A percentile compares a stretch with the other conserved stretches of the same genome.
phyloP scores from a whole-genome alignment of 2,329 filamentous ascomycete genomes.

The Monosporascus sp. region DNA sequence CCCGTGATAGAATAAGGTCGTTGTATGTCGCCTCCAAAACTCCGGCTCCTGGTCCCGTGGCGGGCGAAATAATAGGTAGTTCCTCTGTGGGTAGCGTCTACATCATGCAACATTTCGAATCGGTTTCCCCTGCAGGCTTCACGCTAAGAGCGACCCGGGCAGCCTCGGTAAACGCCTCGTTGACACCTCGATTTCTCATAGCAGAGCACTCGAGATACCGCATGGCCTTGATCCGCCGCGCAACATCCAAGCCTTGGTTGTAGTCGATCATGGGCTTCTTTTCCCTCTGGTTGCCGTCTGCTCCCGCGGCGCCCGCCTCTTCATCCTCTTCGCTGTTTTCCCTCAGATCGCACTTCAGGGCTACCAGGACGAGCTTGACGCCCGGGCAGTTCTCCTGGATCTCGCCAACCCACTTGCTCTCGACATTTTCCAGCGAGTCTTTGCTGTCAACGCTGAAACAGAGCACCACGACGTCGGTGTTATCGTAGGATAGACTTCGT shows the following conservation, averaged over 20 bases:
- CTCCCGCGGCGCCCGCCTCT: constrained; percentile 39
- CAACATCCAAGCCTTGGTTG: constrained; percentile 85
- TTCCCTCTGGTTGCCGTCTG: constrained; percentile 39
- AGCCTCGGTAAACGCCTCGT: constrained; percentile 97
- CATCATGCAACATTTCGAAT: constrained; percentile 57
- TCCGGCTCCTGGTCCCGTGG: not conserved
- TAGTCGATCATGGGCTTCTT: constrained; percentile 78
- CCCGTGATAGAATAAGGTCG: not conserved
- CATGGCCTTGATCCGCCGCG: constrained; percentile 83
- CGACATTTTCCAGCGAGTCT: constrained; percentile 95
- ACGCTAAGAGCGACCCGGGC: constrained; percentile 83
- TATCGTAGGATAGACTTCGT: constrained; percentile 90
- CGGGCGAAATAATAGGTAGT: not conserved
- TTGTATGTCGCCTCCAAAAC: not conserved
- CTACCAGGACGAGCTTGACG: constrained; percentile 90
- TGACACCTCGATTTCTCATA: constrained; percentile 96
- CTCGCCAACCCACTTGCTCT: constrained; percentile 97
- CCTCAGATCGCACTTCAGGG: constrained; percentile 92
- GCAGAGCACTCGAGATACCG: constrained; percentile 97
- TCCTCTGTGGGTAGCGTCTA: constrained; percentile 19
- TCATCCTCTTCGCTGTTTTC: constrained; percentile 71
- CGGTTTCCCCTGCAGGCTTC: constrained; percentile 55
- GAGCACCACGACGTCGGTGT: constrained; percentile 97
- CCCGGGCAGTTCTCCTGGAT: constrained; percentile 97
- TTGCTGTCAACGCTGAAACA: constrained; percentile 97